Base-by-base conservation (phyloP, 2,329 filamentous ascomycete species). In the Ramichloridium luteum region DNA sequence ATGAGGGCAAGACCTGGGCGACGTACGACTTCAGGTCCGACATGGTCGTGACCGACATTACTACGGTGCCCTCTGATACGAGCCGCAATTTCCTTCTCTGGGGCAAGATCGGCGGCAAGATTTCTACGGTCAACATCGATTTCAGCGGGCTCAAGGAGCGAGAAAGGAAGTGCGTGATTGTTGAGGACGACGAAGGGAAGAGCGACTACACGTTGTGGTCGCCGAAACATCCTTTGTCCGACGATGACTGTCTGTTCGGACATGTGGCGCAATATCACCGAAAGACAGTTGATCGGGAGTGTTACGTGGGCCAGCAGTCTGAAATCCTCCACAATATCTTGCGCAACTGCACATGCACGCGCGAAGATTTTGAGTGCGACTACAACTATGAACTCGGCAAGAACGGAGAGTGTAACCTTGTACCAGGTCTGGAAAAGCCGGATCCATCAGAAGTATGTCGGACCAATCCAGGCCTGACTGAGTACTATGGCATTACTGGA, bases 11-110 rank as follows among this genome's bases (percentile, higher is more conserved):
- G 26, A 80, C 65, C 2, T 98, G 90, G 90, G 59, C 63, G 13
- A 70, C 82, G 31, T 80, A 81, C 54, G 51, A 73, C 37, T 96
- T 98, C 54, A 64, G 68, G 3, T 65, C 74, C 5, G 75, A 84
- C 25, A 72, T 93, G 45, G 64, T 70, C 3, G 73, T 96, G 17
- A 63, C 72, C 12, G 80, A 90, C 48, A 80, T 98, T 41, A 85
- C 85, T 1, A 94, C 88, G 2, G 70, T 94, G 1, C 80, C 82
- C 3, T 88, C 82, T 14, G 90, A 93, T 48, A 83, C 77, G 4
- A 93, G 86, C 13, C 77, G 81, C 33, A 93, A 92, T 53, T 94
- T 98, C 55, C 57, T 98, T 13, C 65, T 98, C 13, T 98, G 90
- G 92, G 83, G 78, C 38, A 65, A 60, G 35, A 69, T 73, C 23